Evolutionary conservation across 768 basidiomycete genomes (phyloP).

Genomic region (Boletus sp.): DNA sequence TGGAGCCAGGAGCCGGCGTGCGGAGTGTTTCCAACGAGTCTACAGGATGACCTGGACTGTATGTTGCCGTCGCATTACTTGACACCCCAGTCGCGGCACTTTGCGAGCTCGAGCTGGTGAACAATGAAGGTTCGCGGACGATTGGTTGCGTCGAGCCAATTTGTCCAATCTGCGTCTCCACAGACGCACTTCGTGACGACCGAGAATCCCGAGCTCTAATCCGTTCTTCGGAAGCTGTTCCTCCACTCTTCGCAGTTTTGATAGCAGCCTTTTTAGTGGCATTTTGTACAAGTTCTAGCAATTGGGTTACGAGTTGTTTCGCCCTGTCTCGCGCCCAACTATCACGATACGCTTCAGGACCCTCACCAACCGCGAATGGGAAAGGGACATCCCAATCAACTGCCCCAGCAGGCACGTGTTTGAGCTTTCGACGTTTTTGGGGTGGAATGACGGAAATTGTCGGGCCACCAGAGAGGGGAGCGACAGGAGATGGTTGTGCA

Average conservation of each 20-base stretch:
- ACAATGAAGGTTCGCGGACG: not conserved
- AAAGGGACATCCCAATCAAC: slow-evolving; percentile 82
- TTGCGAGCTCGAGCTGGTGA: not conserved
- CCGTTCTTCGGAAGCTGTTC: slow-evolving; percentile 9
- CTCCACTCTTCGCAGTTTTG: slow-evolving; percentile 31
- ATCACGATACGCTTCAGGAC: slow-evolving; percentile 57
- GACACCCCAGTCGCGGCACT: not conserved
- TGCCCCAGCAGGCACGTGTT: slow-evolving; percentile 73
- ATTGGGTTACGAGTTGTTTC: slow-evolving; percentile 57
- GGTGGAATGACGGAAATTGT: slow-evolving; percentile 20
- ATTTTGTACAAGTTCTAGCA: slow-evolving; percentile 55
- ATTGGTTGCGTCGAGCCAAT: not conserved
- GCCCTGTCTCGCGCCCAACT: slow-evolving; percentile 67
- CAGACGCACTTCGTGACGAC: slow-evolving; percentile 29
- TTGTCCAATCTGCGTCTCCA: slow-evolving; percentile 10
- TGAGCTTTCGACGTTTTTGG: slow-evolving; percentile 60
- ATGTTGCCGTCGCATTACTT: not conserved
- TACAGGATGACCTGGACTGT: slow-evolving; percentile 37
- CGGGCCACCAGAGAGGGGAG: not conserved
- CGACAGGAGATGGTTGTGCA: not conserved
- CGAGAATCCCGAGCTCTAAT: slow-evolving; percentile 34
- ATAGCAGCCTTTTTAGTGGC: slow-evolving; percentile 62
- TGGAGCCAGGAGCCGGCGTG: not conserved
- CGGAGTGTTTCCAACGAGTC: slow-evolving; percentile 35
- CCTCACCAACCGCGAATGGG: slow-evolving; percentile 69